Evolutionary conservation across 352 stramenopile genomes (phyloP).

Genomic region (Phytophthora brassicae): DNA sequence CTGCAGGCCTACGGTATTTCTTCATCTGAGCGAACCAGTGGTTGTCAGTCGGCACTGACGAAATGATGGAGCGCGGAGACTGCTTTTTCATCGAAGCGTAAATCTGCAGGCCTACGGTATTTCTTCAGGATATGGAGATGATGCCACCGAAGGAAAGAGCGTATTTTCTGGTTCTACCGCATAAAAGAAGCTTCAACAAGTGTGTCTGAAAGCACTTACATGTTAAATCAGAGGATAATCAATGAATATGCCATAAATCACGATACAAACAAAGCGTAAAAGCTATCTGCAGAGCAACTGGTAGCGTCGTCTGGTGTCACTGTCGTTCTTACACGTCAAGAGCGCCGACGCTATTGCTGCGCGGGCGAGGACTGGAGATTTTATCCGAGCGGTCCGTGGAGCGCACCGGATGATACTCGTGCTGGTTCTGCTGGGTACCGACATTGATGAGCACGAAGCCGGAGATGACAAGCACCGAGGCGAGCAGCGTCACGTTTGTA

Average conservation of each 20-base stretch:
- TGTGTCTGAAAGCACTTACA: too few relatives aligned
- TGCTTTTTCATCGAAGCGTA: too few relatives aligned
- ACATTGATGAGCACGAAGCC: slow-evolving; percentile 78
- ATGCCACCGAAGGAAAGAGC: too few relatives aligned
- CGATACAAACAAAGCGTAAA: neutral
- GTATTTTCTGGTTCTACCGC: too few relatives aligned
- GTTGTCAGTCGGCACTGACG: too few relatives aligned
- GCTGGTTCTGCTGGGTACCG: slow-evolving; percentile 61
- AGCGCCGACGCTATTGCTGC: slow-evolving; percentile 15
- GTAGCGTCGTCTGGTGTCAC: neutral
- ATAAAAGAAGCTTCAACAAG: too few relatives aligned
- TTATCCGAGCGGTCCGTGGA: slow-evolving; percentile 32
- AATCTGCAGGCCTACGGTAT: too few relatives aligned
- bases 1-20: too few relatives aligned
- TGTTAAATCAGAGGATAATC: too few relatives aligned
- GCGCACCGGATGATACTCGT: slow-evolving; percentile 54
- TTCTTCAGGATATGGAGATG: too few relatives aligned
- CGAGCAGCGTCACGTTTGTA: slow-evolving; percentile 53
- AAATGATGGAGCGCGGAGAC: too few relatives aligned
- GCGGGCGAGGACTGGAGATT: slow-evolving; percentile 1
- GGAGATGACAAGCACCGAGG: slow-evolving; percentile 61
- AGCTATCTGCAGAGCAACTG: slow-evolving; percentile 1
- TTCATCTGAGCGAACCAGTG: too few relatives aligned
- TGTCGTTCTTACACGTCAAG: slow-evolving; percentile 11
- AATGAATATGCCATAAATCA: slow-evolving; percentile 4